These are phyloP conservation scores for Fraxinus dipetala DNA, from an alignment of 305 asterid species.

Conservation along the genomic window DNA sequence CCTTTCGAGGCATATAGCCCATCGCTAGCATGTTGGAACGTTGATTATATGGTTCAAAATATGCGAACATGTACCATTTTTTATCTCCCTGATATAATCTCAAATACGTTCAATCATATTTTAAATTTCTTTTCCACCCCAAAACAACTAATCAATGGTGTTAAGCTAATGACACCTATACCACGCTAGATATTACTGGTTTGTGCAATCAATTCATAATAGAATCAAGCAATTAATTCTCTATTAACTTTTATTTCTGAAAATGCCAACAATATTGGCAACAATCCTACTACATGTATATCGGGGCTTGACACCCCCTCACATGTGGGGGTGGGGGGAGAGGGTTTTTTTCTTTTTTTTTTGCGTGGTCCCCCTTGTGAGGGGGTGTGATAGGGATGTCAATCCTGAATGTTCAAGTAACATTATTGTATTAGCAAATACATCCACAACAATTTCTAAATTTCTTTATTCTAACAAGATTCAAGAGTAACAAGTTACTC, in stretches of 20 bases:
- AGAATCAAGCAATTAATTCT: neutral
- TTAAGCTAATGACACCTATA: neutral
- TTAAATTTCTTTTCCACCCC: neutral
- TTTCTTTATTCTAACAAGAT: neutral
- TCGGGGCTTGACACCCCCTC: no score
- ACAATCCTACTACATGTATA: neutral
- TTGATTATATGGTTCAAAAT: neutral
- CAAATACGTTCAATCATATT: neutral
- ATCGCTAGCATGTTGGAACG: neutral
- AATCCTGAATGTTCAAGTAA: neutral
- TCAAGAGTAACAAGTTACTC: neutral
- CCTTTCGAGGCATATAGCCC: neutral
- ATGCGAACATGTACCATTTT: neutral
- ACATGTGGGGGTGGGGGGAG: no score
- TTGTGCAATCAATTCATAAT: neutral
- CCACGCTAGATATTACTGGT: neutral
- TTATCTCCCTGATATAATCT: neutral
- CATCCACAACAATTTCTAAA: neutral
- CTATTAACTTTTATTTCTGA: neutral
- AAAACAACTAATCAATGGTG: neutral
- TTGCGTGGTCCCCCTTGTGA: no score
- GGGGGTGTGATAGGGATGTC: no score
- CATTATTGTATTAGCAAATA: neutral
- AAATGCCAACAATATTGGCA: neutral
- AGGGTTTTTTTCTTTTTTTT: no score